These are phyloP conservation scores for Sarocladiaceae sp. DNA, from an alignment of 2,329 filamentous ascomycete species.

Conservation along the genomic window DNA sequence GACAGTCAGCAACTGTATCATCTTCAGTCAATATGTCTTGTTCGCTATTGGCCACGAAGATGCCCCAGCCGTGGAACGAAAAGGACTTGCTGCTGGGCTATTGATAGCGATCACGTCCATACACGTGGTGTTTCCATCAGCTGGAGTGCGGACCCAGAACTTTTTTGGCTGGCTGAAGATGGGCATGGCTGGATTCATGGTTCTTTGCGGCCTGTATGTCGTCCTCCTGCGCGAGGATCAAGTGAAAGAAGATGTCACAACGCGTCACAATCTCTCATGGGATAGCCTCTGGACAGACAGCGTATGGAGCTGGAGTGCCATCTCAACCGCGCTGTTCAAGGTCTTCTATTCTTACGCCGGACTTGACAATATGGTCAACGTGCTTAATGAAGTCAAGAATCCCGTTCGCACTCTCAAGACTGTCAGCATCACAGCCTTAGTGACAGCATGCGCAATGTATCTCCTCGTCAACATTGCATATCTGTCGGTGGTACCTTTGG, in stretches of 20 bases:
- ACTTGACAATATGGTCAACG: slow-evolving; percentile 63
- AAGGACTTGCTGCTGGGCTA: slow-evolving; percentile 52
- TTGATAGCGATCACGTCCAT: slow-evolving; percentile 53
- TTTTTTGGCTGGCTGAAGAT: slow-evolving; percentile 61
- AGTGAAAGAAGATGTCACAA: neutral
- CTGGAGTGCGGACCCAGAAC: slow-evolving; percentile 58
- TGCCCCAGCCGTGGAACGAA: slow-evolving; percentile 46
- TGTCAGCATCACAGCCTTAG: slow-evolving; percentile 55
- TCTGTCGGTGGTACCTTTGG: slow-evolving; percentile 61
- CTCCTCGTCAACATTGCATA: slow-evolving; percentile 61
- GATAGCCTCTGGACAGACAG: slow-evolving; percentile 58
- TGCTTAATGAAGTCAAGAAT: slow-evolving; percentile 67
- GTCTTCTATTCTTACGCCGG: slow-evolving; percentile 68
- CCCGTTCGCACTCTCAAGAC: slow-evolving; percentile 62
- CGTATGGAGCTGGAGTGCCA: slow-evolving; percentile 63
- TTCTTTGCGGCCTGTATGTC: slow-evolving; percentile 55
- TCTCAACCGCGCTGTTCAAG: slow-evolving; percentile 65
- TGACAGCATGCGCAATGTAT: slow-evolving; percentile 60
- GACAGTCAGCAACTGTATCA: slow-evolving; percentile 65
- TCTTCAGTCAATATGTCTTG: slow-evolving; percentile 62
- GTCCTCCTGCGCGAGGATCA: slow-evolving; percentile 39
- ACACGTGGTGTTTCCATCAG: slow-evolving; percentile 53
- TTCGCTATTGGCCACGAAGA: slow-evolving; percentile 52
- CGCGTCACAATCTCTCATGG: slow-evolving; percentile 32
- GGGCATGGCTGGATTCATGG: slow-evolving; percentile 56